Evolutionary conservation across 2,329 filamentous ascomycete species (phyloP).

Genomic region (Sporothrix curviconia): DNA sequence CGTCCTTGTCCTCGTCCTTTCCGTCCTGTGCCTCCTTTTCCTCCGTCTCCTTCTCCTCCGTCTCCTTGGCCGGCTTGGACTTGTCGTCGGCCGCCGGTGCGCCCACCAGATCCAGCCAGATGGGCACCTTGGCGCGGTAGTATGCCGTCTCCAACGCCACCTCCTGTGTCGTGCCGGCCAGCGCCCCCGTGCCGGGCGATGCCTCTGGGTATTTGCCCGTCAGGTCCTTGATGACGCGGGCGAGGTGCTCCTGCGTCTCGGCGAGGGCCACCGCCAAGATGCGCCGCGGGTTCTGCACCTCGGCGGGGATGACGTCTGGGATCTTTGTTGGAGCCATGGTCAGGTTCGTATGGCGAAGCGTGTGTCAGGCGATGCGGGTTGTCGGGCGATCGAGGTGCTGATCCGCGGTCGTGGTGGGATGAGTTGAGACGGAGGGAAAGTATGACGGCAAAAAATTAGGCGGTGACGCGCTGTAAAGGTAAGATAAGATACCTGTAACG

Average conservation of each 20-base stretch:
- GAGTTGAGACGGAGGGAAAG: too few species aligned
- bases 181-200: conserved; percentile 14
- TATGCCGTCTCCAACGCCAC: conserved; percentile 52
- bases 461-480: too few species aligned
- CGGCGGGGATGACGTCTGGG: not conserved
- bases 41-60: not conserved
- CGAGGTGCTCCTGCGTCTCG: conserved; percentile 40
- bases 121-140: conserved; percentile 53
- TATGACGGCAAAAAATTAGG: too few species aligned
- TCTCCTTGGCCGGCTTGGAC: not conserved
- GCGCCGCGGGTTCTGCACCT: conserved; percentile 41
- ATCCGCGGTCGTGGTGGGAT: too few species aligned
- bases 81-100: not conserved
- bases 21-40: too few species aligned
- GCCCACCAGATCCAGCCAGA: conserved; percentile 55
- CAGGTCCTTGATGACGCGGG: conserved; percentile 49
- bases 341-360: too few species aligned
- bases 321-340: too few species aligned
- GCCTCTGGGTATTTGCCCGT: conserved; percentile 36
- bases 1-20: too few species aligned
- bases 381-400: too few species aligned
- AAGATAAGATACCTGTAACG: too few species aligned
- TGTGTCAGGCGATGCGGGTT: too few species aligned
- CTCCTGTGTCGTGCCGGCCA: conserved; percentile 55
- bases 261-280: conserved; percentile 52